Base-by-base conservation (phyloP, 2,329 filamentous ascomycete genomes). In the Ophiocordyceps camponoti-saundersi region DNA sequence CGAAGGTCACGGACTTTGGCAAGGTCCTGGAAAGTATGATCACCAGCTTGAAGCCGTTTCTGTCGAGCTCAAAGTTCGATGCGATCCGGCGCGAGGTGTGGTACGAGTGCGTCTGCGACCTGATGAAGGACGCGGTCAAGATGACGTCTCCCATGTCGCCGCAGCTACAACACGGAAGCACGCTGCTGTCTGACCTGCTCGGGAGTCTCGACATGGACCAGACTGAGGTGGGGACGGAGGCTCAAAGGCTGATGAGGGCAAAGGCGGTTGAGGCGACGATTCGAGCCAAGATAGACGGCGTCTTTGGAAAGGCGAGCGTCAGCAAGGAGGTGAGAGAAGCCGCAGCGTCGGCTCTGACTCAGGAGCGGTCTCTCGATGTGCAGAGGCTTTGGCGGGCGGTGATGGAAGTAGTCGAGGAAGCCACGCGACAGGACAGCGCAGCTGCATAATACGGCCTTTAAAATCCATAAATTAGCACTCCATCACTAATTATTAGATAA, bases 1-100 rank as follows among this genome's bases (percentile, higher is more conserved):
- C 57, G 1, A 58, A 54, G 44, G 63, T 73, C 54, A 56, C 54
- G 44, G 53, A 60, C 5, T 54, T 63, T 13, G 63, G 59, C 1
- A 49, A 52, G 0, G 63, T 71, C 2, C 57, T 77, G 1, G 52
- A 46, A 4, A 59, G 62, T 20, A 57, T 77, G 23, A 57, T 67
- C 29, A 54, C 56, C 2, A 59, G 56, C 0, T 56, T 77, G 46
- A 59, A 55, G 48, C 67, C 62, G 15, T 71, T 65, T 44, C 56
- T 75, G 0, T 49, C 53, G 3, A 61, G 57, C 47, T 42, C 57
- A 0, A 61, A 63, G 39, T 70, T 70, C 42, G 62, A 60, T 10
- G 53, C 56, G 0, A 65, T 75, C 47, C 67, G 72, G 42, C 64
- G 70, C 18, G 66, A 70, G 39, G 63, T 68, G 2, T 77, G 75